Base-by-base conservation (phyloP, 306 rosid genomes). In the Medicago ruthenica region DNA sequence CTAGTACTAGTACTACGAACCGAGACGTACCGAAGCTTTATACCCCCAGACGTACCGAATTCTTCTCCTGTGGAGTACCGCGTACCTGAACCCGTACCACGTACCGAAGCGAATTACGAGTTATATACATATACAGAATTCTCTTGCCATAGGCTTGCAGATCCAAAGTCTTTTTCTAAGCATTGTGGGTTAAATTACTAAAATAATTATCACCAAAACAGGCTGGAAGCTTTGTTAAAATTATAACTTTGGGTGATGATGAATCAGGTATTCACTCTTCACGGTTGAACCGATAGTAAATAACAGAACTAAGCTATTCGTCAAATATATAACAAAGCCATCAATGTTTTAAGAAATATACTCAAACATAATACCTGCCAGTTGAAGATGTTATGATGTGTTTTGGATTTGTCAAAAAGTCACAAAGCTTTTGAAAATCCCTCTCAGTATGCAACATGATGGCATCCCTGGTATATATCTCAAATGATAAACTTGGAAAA, bases 351-450 rank as follows among this genome's bases (percentile, higher is more conserved):
- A 67, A 54, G 65, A 77, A 68, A 37, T 22, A 15, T 3, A 10
- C 10, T 11, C 42, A 64, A 6, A 16, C 67, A 60, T 62, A 60
- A 63, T 86, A 90, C 98, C 98, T 91, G 80, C 89, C 96, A 41
- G 74, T 39, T 47, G 91, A 81, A 74, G 97, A 94, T 40, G 85
- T 59, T 34, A 94, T 76, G 57, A 87, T 82, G 27, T 54, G 85
- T 70, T 85, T 75, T n/a, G 94, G 88, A 81, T 74, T 71, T 47
- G 81, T 84, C 84, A 94, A 76, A 70, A 90, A 89, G 73, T 50
- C 85, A 58, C 54, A 72, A 31, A 94, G 53, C 75, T 73, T 80
- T 55, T 76, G 74, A 39, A 85, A 79, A 10, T 83, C 79, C 14
- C 12, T 62, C 82, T 84, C 78, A 73, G 84, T 80, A 63, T 83